Base-by-base conservation (phyloP, 768 basidiomycete species). In the Rhizopogon vulgaris region DNA sequence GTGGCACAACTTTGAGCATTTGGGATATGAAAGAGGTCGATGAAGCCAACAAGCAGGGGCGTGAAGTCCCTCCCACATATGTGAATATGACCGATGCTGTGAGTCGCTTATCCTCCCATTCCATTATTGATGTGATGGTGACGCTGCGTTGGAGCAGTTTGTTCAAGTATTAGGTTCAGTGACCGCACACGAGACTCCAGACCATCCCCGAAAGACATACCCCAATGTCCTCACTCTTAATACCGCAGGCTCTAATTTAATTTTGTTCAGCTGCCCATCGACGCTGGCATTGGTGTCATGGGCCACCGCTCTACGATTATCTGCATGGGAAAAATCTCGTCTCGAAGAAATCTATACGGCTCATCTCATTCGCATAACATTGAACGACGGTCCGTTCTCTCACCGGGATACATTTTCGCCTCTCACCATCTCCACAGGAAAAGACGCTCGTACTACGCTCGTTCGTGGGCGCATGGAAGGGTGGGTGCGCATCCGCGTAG, bases 281-380 rank as follows among this genome's bases (percentile, higher is more conserved):
- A 83, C 27, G 65, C 73, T 40, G 22, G 78, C 84, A 14, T 76
- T 94, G 49, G 75, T 87, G 30, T 83, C 86, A n/a, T 98, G 95
- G 95, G 84, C 90, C 6, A 85, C 91, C 22, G 92, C 93, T 4
- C 75, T 98, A 36, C 85, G 96, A 15, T 77, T 99, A 4, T 84
- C 87, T 9, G 79, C 88, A 48, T 99, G 94, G 93, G 96, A 99
- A 70, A 93, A 94, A 63, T 86, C 90, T 1, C 83, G 93, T 39
- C 77, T 97, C 14, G 92, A 96, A 68, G 95, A 99, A 72, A 93
- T 99, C 54, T 98, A 98, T 66, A 97, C 96, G 0, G 94, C 93
- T 5, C 91, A 97, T 71, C 71, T 97, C 40, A 79, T 97, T 56
- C 79, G 91, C 48, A 90, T 87, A 61, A 87, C 79, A n/a, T 66